Evolutionary conservation across 1,284 basidiomycete genomes (phyloP), one percentile per base, ranked within the genome.

Genomic region (Naganishia cerealis): DNA sequence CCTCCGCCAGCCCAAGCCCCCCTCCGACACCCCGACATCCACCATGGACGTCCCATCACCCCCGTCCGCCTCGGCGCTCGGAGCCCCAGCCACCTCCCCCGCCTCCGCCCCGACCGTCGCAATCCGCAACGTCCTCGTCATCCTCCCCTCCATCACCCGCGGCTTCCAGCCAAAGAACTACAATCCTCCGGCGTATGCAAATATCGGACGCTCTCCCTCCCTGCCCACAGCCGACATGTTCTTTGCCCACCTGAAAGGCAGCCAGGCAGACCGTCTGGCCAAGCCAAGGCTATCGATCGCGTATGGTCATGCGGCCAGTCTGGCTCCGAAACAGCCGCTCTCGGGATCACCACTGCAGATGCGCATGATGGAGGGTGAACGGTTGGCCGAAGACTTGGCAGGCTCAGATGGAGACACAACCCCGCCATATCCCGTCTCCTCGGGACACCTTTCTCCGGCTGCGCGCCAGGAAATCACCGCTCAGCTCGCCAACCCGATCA

Each of bases 111-210:
- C 29, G 29, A 33, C 29, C 29, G 29, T 6, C 29, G 29, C 38
- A 18, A 63, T 63, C 38, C 52, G 61, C 50, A 63, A 63, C 29
- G 61, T 63, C 18, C 59, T 70, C 58, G 65, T 66, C 16, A 42
- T 70, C 16, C 65, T 70, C 29, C 68, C 68, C 9, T 67, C 65
- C 36, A 70, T 70, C 52, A 67, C 68, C 15, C 52, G 68, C 24
- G 68, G 68, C 15, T 70, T 63, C 24, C 65, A 62, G 5, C 67
- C 67, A 40, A 56, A 56, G 24, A 66, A 63, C 50, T 63, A 63
- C 38, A 46, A 39, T n/a, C 38, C 61, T n/a, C 61, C 61, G 4
- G 61, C 61, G n/a, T 63, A 63, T 40, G 21, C 38, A 13, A 53
- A 54, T 21, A 63, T 63, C 48, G 57, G 52, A 46, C 52, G 48